A percentile compares a stretch with the other conserved stretches of the same genome.
These are phyloP conservation scores for Candolleomyces eurysporus DNA, from an alignment of 768 basidiomycete species.

Conservation along the genomic window DNA sequence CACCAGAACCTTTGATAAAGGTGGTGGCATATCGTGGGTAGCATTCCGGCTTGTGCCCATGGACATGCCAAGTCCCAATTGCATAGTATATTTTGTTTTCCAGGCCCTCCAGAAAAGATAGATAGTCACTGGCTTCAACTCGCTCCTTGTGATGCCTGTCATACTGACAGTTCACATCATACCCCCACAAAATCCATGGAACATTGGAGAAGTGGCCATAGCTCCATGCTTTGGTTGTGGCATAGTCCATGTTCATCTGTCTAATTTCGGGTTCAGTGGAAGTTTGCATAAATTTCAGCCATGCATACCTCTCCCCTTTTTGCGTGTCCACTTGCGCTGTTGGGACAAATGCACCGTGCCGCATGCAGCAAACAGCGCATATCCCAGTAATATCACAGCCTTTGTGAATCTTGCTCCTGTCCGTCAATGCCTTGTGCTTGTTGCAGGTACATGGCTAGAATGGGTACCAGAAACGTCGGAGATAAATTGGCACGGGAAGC, in stretches of 20 bases:
- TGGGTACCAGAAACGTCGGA: neutral
- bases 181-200: constrained; percentile 6
- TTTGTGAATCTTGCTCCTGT: neutral
- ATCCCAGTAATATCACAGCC: too few relatives aligned
- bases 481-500: neutral
- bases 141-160: constrained; percentile 5
- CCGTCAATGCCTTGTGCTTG: constrained; percentile 1
- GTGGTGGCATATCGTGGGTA: constrained; percentile 20
- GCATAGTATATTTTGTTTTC: constrained; percentile 6
- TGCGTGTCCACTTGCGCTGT: constrained; percentile 20
- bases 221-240: constrained; percentile 12
- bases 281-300: neutral
- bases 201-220: constrained; percentile 5
- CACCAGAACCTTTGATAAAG: constrained; percentile 25
- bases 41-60: constrained; percentile 24
- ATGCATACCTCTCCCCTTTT: constrained; percentile 17
- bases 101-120: neutral
- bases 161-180: constrained; percentile 22
- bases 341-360: too few relatives aligned
- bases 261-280: neutral
- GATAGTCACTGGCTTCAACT: neutral
- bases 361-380: too few relatives aligned
- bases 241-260: constrained; percentile 25
- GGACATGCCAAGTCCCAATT: constrained; percentile 28
- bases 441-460: constrained; percentile 3